Evolutionary conservation across 176 grass and related monocot genomes (phyloP), one percentile per base, ranked within the genome.

Genomic region (Otatea glauca): DNA sequence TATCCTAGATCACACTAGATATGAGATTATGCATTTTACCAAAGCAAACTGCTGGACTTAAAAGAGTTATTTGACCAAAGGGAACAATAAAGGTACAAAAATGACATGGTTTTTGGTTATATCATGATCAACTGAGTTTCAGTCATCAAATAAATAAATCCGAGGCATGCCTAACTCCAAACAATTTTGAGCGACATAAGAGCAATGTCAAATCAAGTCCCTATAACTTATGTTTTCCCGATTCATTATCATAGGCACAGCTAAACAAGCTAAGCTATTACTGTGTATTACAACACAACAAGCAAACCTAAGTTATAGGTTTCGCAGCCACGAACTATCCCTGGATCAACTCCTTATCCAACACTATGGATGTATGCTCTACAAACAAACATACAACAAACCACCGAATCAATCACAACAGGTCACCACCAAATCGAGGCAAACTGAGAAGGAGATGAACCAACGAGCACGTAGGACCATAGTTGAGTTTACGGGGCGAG

Each of bases 321-420:
- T 77, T 29, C 90, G n/a, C 86, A 0, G 67, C 83, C 34, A 84
- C 47, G 70, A 94, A 89, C 9, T 80, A 54, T 24, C 88, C 91
- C 45, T 88, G 25, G 44, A 99, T 92, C 74, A 96, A 75, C 6
- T 91, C 80, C 75, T 94, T 94, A 51, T 84, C 93, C 47, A 99
- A 68, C 51, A 99, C 83, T 77, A 94, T 91, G 60, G 94, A 98
- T 14, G 91, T 99, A 75, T 92, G 91, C 63, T 99, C 89, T 92
- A 85, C 75, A 16, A 65, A 27, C 47, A 70, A 54, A 21, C 50
- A 54, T 5, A 34, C 3, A 78, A 73, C 1, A 79, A 78, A 43
- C 12, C 2, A n/a, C 69, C 3, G 29, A 86, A 87, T 84, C 56
- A 92, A 69, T 59, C 72, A 73, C 34, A 1, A 76, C 53, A 44